phyloP scores from a whole-genome alignment of 1,139 yeast genomes.

The Saccharomyces hybrid region DNA sequence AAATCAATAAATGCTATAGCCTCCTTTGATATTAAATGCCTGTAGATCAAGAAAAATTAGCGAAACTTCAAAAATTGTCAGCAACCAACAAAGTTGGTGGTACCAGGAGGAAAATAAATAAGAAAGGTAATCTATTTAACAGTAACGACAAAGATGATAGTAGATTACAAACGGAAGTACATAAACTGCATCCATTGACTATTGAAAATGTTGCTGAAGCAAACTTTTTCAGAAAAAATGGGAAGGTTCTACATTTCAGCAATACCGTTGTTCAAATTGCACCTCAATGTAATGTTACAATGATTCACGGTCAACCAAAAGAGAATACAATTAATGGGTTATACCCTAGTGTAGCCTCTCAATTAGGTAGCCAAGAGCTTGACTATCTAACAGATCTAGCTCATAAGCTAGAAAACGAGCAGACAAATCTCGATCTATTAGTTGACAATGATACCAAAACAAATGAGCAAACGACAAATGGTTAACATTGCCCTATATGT shows the following conservation, averaged over 20 bases:
- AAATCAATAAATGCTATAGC: neutral
- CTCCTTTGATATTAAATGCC: slow-evolving; percentile 44
- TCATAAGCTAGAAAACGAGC: slow-evolving; percentile 65
- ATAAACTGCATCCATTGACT: slow-evolving; percentile 85
- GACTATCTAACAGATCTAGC: slow-evolving; percentile 88
- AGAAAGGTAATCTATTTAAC: slow-evolving; percentile 38
- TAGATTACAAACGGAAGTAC: slow-evolving; percentile 85
- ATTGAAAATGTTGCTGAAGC: slow-evolving; percentile 93
- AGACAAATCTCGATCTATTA: slow-evolving; percentile 31
- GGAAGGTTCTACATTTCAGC: slow-evolving; percentile 92
- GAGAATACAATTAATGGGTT: slow-evolving; percentile 90
- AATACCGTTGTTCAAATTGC: slow-evolving; percentile 95
- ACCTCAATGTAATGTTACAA: slow-evolving; percentile 84
- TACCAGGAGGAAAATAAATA: slow-evolving; percentile 74
- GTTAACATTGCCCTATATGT: no score
- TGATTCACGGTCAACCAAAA: slow-evolving; percentile 93
- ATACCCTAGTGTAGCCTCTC: slow-evolving; percentile 93
- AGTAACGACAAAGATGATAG: slow-evolving; percentile 64
- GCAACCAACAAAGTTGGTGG: slow-evolving; percentile 80
- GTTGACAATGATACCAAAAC: slow-evolving; percentile 44
- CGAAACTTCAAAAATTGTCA: slow-evolving; percentile 69
- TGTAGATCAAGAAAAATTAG: slow-evolving; percentile 83
- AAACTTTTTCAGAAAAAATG: slow-evolving; percentile 95
- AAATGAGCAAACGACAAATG: slow-evolving; percentile 33
- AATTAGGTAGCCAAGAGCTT: slow-evolving; percentile 94